A percentile compares a stretch with the other conserved stretches of the same genome.
Conservation (phyloP, 2,329 filamentous ascomycete species). For the Fusarium fracticaudum region DNA sequence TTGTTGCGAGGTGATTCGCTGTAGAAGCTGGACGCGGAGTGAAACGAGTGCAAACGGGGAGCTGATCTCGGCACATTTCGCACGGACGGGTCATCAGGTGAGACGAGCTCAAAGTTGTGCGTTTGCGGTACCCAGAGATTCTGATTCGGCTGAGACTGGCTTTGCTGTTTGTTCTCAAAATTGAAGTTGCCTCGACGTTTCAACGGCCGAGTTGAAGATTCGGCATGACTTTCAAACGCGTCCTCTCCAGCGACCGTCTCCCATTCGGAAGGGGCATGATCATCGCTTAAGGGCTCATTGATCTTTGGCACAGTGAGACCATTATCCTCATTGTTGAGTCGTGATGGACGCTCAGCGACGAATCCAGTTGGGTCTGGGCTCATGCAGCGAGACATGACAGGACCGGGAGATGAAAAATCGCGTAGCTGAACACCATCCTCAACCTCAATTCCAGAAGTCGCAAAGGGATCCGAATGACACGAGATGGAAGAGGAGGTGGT, state of each 20-base stretch:
- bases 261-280: conserved; percentile 44
- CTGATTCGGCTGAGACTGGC: not conserved
- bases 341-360: conserved; percentile 27
- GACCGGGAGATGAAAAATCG: conserved; percentile 18
- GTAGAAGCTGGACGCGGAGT: conserved; percentile 44
- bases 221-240: conserved; percentile 23
- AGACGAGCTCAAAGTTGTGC: conserved; percentile 18
- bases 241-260: conserved; percentile 45
- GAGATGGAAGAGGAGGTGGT: conserved; percentile 26
- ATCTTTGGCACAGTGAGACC: not conserved
- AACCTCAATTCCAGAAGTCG: conserved; percentile 8
- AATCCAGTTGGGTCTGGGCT: conserved; percentile 23
- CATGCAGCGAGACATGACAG: not conserved
- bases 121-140: conserved; percentile 2
- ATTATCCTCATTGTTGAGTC: not conserved
- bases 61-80: conserved; percentile 11
- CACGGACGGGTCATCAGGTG: conserved; percentile 21
- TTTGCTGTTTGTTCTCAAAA: conserved; percentile 17
- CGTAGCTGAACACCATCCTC: conserved; percentile 10
- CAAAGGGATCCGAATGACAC: conserved; percentile 23
- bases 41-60: conserved; percentile 38
- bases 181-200: conserved; percentile 29
- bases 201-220: conserved; percentile 7
- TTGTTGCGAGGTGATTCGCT: conserved; percentile 22
- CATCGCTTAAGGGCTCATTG: conserved; percentile 16